Conservation (phyloP, 1,284 basidiomycete genomes). For the Trichosporon asahii region DNA sequence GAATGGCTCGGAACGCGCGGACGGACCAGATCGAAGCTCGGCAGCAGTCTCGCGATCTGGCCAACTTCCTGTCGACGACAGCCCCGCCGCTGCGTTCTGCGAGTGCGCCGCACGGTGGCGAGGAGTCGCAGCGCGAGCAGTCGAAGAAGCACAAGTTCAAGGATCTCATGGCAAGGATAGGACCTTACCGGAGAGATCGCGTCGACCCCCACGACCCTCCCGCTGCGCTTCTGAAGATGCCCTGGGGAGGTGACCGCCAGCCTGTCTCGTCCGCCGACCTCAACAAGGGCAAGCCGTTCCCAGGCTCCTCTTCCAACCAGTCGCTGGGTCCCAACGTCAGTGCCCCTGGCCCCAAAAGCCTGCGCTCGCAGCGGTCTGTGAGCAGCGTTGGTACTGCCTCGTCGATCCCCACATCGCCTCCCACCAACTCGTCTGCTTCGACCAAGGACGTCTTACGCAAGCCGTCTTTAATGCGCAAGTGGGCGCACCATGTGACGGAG, state of each 20-base stretch:
- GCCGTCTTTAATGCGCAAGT: conserved; percentile 25
- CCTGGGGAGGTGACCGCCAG: neutral
- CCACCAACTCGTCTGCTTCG: neutral
- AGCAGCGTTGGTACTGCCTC: conserved; percentile 18
- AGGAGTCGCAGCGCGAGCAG: neutral
- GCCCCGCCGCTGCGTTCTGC: conserved; percentile 23
- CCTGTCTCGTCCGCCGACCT: neutral
- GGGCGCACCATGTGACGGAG: conserved; percentile 18
- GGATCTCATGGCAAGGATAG: conserved; percentile 4
- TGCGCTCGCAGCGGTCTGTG: conserved; percentile 15
- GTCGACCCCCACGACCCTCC: conserved; percentile 7
- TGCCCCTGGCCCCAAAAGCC: neutral
- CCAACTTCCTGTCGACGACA: conserved; percentile 41
- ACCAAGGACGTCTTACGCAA: conserved; percentile 16
- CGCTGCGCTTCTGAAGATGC: neutral
- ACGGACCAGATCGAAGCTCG: conserved; percentile 9
- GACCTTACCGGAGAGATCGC: neutral
- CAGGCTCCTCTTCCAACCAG: neutral
- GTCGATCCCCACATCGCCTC: neutral
- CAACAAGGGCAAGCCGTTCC: neutral
- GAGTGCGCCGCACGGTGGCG: neutral
- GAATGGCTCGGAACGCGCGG: conserved; percentile 2
- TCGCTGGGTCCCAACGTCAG: neutral
- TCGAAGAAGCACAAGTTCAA: conserved; percentile 9
- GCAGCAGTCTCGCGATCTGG: conserved; percentile 40